These are phyloP conservation scores for Euphorbia peplus DNA, from an alignment of 345 rosid species.

Conservation along the genomic window DNA sequence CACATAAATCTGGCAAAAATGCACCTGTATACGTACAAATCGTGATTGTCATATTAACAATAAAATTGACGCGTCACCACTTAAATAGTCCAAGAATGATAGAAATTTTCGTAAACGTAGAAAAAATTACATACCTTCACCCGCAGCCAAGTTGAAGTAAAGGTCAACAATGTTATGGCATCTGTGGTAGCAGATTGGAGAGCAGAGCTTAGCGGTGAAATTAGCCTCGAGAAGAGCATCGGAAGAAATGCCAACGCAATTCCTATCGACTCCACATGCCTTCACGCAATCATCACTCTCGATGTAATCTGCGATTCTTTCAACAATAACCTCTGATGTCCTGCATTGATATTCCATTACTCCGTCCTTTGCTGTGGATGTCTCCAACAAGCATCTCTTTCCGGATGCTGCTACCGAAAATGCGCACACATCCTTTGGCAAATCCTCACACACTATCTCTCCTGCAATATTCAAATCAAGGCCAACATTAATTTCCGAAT, in stretches of 20 bases:
- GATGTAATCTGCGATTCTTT: constrained; percentile 61
- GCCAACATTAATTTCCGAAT: neutral
- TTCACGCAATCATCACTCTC: constrained; percentile 73
- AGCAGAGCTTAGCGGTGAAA: constrained; percentile 79
- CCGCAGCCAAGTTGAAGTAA: constrained; percentile 90
- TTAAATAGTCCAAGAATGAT: too few relatives aligned
- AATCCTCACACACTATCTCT: constrained; percentile 62
- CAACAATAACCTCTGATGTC: constrained; percentile 78
- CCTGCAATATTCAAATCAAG: constrained; percentile 25
- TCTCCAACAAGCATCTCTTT: constrained; percentile 84
- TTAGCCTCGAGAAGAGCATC: constrained; percentile 78
- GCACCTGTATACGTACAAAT: constrained; percentile 52
- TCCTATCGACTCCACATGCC: constrained; percentile 83
- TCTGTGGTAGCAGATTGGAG: constrained; percentile 55
- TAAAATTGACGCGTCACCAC: too few relatives aligned
- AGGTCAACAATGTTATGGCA: constrained; percentile 96
- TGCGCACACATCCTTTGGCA: constrained; percentile 65
- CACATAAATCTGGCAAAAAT: constrained; percentile 78
- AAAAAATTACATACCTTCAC: constrained; percentile 97
- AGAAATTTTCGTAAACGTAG: too few relatives aligned
- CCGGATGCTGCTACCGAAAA: constrained; percentile 70
- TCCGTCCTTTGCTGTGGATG: constrained; percentile 27
- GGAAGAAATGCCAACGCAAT: constrained; percentile 81
- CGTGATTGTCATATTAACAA: too few relatives aligned
- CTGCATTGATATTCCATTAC: constrained; percentile 64